A percentile compares a stretch with the other conserved stretches of the same genome.
These are phyloP conservation scores for Celoporthe dispersa DNA, from an alignment of 2,329 filamentous ascomycete species.

Conservation along the genomic window DNA sequence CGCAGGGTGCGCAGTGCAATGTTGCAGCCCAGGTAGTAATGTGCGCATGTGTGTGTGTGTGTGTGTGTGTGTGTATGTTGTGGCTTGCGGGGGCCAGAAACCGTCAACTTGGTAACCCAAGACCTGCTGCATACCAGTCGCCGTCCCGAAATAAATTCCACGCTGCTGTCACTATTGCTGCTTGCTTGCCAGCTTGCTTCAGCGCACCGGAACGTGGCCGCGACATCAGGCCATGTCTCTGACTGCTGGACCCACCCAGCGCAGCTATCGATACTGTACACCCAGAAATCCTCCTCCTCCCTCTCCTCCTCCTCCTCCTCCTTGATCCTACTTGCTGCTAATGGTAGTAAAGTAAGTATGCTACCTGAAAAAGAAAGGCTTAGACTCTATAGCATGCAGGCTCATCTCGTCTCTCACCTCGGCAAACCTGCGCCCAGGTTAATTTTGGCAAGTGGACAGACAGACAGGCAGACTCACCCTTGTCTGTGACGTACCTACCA, in stretches of 20 bases:
- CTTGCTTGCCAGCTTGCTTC: neutral
- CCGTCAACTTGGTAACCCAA: neutral
- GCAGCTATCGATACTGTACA: neutral
- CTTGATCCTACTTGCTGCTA: neutral
- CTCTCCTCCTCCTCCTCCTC: neutral
- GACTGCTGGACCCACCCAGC: neutral
- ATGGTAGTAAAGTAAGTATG: neutral
- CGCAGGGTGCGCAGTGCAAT: neutral
- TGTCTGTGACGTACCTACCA: neutral
- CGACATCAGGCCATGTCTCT: constrained; percentile 7
- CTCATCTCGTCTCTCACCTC: neutral
- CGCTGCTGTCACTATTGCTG: neutral
- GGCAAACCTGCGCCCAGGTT: constrained; percentile 2
- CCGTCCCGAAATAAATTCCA: neutral
- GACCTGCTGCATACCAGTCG: neutral
- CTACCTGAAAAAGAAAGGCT: neutral
- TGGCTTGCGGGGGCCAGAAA: neutral
- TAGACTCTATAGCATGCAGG: neutral
- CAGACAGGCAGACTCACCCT: neutral
- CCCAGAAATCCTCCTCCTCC: neutral
- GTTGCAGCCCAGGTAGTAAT: neutral
- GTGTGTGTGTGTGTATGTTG: neutral
- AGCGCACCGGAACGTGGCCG: neutral
- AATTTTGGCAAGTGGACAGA: neutral
- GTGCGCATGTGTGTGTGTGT: neutral